Conservation (phyloP, 2,329 filamentous ascomycete genomes). For the Sporothrix curviconia region DNA sequence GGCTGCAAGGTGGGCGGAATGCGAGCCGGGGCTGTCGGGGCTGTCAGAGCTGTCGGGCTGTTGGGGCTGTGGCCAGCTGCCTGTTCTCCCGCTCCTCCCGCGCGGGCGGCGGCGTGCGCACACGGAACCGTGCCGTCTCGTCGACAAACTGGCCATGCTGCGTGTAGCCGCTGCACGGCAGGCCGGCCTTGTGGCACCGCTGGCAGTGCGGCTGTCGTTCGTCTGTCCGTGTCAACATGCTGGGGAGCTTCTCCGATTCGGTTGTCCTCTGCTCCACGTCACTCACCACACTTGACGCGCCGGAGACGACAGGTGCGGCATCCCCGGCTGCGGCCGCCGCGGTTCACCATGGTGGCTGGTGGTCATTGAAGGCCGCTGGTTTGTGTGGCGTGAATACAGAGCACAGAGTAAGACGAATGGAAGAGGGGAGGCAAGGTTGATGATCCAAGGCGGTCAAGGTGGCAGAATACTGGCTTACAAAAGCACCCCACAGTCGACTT, state of each 20-base stretch:
- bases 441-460: background rate
- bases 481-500: too few relatives aligned
- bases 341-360: background rate
- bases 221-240: background rate
- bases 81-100: too few relatives aligned
- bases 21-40: too few relatives aligned
- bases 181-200: background rate
- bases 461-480: background rate
- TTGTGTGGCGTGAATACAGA: background rate
- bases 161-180: background rate
- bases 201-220: background rate
- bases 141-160: background rate
- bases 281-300: background rate
- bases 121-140: background rate
- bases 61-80: too few relatives aligned
- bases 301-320: background rate
- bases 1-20: too few relatives aligned
- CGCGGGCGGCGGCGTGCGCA: too few relatives aligned
- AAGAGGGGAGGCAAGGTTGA: background rate
- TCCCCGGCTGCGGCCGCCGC: background rate
- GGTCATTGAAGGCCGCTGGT: too few relatives aligned
- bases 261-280: background rate
- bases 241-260: background rate
- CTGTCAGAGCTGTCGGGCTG: too few relatives aligned
- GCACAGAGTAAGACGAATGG: background rate